Percentiles rank a stretch among this genome's conserved stretches.
These are phyloP conservation scores for Pogostemon cablin DNA, from an alignment of 257 asterid genomes.

Conservation along the genomic window DNA sequence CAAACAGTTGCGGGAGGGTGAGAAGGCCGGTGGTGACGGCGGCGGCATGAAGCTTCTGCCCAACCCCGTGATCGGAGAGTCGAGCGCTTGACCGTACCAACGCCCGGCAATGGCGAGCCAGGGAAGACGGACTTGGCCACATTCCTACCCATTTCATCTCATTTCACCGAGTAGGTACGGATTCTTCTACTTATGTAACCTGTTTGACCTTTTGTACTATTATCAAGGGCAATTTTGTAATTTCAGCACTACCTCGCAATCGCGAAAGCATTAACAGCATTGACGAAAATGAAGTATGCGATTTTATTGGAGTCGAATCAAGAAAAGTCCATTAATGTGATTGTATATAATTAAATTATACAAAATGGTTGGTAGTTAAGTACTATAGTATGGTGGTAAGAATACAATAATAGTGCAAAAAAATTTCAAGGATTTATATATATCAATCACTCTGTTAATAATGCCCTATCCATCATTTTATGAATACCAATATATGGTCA, in stretches of 20 bases:
- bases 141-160: conserved; percentile 52
- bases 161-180: neutral
- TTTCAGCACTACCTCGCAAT: no score
- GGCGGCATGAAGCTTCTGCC: conserved; percentile 71
- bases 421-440: conserved; percentile 23
- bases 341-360: conserved; percentile 40
- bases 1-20: conserved; percentile 45
- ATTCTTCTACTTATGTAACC: neutral
- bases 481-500: conserved; percentile 32
- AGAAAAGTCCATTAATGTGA: conserved; percentile 32
- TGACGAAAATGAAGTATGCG: neutral
- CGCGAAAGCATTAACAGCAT: neutral
- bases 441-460: conserved; percentile 16
- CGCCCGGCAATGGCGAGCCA: conserved; percentile 62
- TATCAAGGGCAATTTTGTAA: no score
- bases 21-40: conserved; percentile 56
- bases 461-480: conserved; percentile 24
- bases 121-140: conserved; percentile 40
- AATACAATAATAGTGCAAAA: conserved; percentile 37
- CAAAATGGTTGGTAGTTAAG: conserved; percentile 32
- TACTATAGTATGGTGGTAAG: conserved; percentile 28
- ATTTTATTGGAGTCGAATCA: conserved; percentile 28
- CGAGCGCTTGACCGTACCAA: conserved; percentile 63
- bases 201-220: neutral
- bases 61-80: conserved; percentile 43